Conservation (phyloP, 139 green algal genomes). For the Protoeuglena noctilucae region DNA sequence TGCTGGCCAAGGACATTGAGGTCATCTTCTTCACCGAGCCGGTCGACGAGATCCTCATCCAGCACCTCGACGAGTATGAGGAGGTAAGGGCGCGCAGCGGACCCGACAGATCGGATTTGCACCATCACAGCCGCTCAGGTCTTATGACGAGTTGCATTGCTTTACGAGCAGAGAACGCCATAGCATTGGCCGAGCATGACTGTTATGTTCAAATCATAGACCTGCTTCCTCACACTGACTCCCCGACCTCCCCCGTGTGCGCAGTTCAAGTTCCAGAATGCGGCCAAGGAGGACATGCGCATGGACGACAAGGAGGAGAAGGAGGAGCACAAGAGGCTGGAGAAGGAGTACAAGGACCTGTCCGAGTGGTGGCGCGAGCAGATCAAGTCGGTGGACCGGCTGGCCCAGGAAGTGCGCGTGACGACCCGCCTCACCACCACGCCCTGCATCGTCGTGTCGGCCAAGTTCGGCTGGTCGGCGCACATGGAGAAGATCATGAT, state of each 20-base stretch:
- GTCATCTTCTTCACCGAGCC: constrained; percentile 94
- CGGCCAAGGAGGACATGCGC: constrained; percentile 88
- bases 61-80: constrained; percentile 84
- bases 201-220: too few relatives aligned
- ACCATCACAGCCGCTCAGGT: too few relatives aligned
- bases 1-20: constrained; percentile 48
- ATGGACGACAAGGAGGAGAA: constrained; percentile 69
- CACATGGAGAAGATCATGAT: constrained; percentile 97
- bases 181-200: too few relatives aligned
- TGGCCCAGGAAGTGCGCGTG: constrained; percentile 59
- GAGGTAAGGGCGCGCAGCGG: too few relatives aligned
- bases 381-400: constrained; percentile 28
- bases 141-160: too few relatives aligned
- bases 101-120: too few relatives aligned
- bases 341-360: constrained; percentile 74
- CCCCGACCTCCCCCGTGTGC: too few relatives aligned
- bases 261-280: constrained; percentile 81
- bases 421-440: constrained; percentile 61
- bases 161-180: too few relatives aligned
- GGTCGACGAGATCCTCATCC: constrained; percentile 93
- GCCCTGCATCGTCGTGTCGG: constrained; percentile 79
- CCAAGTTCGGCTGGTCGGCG: constrained; percentile 86
- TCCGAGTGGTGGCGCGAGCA: constrained; percentile 85
- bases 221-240: too few relatives aligned
- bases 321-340: constrained; percentile 60